Base-by-base conservation (phyloP, 1,284 basidiomycete species). In the Melampsora americana region DNA sequence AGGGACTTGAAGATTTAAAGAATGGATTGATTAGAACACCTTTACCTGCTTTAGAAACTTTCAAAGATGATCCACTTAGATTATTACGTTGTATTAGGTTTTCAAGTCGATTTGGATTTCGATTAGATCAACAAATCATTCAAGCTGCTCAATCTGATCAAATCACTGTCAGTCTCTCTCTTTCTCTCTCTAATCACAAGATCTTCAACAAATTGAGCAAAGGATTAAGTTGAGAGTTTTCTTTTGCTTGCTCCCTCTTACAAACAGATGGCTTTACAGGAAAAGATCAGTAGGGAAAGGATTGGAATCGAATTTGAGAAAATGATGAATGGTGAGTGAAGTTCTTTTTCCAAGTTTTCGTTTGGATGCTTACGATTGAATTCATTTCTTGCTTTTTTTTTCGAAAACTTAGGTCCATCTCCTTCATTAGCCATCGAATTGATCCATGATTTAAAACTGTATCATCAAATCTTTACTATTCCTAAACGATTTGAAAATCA, bases 21-120 rank as follows among this genome's bases (percentile, higher is more conserved):
- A 84, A 86, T 35, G 91, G 92, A 0, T 85, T 93, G 48, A 90
- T 98, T 61, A 87, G 96, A 18, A 99, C 96, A 0, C 96, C 96
- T 0, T 84, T 99, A 20, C 86, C 92, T 2, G 92, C 96, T 0
- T 84, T 86, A 77, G 88, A 93, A 81, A 99, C 96, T 0, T 99
- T 99, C 81, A 84, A 88, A 46, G 96, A 99, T 80, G 96, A 99
- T 82, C 96, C 96, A 2, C 84, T 99, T 7, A 89, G 96, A 1
- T 89, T 99, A 14, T 85, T 99, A 44, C 89, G 96, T 46, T 95
- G 93, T 79, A 85, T 99, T 20, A 86, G 96, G 72, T 99, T 99
- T 82, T 90, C 95, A 0, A 92, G 91, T 80, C 87, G 96, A 39
- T 93, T 94, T 82, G 90, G 90, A 12, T 96, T 95, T 80, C 84